phyloP scores from a whole-genome alignment of 1,139 yeast genomes.

The Debaryomyces udenii region DNA sequence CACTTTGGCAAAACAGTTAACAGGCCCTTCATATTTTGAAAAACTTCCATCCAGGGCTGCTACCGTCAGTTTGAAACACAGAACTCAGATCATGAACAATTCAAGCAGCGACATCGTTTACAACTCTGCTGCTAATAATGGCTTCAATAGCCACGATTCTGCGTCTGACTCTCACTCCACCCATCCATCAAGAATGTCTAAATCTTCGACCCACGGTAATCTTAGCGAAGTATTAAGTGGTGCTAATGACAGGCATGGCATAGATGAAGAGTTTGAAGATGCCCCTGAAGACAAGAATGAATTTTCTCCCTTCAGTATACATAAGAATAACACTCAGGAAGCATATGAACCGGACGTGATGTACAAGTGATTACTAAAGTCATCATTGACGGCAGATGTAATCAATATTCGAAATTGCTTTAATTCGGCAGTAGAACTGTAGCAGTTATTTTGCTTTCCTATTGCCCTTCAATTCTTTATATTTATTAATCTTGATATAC shows the following conservation, averaged over 20 bases:
- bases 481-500: not conserved
- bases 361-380: not conserved
- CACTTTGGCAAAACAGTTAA: constrained; percentile 45
- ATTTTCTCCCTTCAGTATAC: constrained; percentile 6
- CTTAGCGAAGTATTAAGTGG: constrained; percentile 2
- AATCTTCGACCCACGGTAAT: constrained; percentile 3
- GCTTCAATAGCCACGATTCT: not conserved
- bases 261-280: constrained; percentile 5
- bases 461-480: not conserved
- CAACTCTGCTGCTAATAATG: constrained; percentile 10
- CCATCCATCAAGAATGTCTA: not conserved
- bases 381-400: too few relatives aligned
- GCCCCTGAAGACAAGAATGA: not conserved
- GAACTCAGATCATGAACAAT: constrained; percentile 22
- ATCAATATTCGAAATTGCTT: too few relatives aligned
- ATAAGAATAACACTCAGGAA: constrained; percentile 1
- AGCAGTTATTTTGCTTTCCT: not conserved
- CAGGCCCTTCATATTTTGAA: constrained; percentile 40
- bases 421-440: too few relatives aligned
- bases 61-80: constrained; percentile 22
- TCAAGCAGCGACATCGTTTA: constrained; percentile 29
- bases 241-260: not conserved
- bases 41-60: constrained; percentile 42
- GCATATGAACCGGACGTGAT: constrained; percentile 1
- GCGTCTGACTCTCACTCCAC: not conserved